Evolutionary conservation across 2,329 filamentous ascomycete genomes (phyloP).

Genomic region (Pleomassaria siparia): DNA sequence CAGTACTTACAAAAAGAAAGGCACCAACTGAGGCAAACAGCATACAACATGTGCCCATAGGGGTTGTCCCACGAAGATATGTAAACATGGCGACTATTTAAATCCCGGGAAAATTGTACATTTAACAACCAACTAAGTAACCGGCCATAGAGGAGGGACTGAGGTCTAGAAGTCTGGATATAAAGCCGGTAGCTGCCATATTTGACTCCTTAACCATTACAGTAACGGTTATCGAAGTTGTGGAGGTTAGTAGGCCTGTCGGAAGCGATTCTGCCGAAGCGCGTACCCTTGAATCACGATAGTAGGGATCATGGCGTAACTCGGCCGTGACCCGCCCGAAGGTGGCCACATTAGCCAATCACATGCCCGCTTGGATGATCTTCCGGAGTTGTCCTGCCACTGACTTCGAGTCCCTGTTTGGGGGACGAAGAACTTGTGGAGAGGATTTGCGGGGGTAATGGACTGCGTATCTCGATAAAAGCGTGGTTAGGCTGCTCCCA

Average conservation of each 20-base stretch:
- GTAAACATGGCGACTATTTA: slow-evolving; percentile 3
- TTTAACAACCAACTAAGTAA: too few species aligned
- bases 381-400: background rate
- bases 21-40: slow-evolving; percentile 11
- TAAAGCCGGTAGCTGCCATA: background rate
- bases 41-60: slow-evolving; percentile 7
- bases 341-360: slow-evolving; percentile 3
- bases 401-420: background rate
- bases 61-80: slow-evolving; percentile 7
- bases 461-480: background rate
- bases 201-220: background rate
- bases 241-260: background rate
- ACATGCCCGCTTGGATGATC: background rate
- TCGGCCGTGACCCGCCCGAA: slow-evolving; percentile 13
- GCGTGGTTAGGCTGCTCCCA: background rate
- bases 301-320: background rate
- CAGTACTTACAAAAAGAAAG: slow-evolving; percentile 9
- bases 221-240: background rate
- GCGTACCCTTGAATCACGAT: background rate
- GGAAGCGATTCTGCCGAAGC: background rate
- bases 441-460: background rate
- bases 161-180: too few species aligned
- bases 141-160: too few species aligned
- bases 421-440: background rate
- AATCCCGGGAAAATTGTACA: too few species aligned